Base-by-base conservation (phyloP, 768 basidiomycete genomes). In the Leucosporidium scottii region DNA sequence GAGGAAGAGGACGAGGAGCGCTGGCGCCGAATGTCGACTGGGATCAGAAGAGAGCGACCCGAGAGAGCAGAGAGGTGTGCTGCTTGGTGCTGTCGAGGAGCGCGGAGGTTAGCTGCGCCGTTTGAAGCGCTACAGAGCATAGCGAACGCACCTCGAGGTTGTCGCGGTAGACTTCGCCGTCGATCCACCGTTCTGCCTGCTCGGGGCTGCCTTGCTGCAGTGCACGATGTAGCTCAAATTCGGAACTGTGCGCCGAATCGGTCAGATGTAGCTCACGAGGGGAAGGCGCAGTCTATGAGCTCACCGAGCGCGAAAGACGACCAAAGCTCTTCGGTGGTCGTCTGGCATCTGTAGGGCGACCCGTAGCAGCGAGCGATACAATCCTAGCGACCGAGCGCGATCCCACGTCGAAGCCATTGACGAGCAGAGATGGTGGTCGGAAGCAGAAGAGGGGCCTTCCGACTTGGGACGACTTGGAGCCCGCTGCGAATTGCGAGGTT, bases 281-380 rank as follows among this genome's bases (percentile, higher is more conserved):
- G 8, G 39, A 44, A 10, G 39, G 15, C 8, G 2, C 39, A 17
- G 8, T 9, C 39, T 36, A 5, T 36, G 6, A 30, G 48, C 59
- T 30, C 1, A 64, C 69, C 69, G 36, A 7, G 62, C 50, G 2
- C 63, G 51, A 56, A 67, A 61, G 10, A 67, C 55, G 23, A 71
- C 66, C 27, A 71, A 64, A 3, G 69, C 69, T 25, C 55, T 49
- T 2, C 69, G 31, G 60, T 71, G 69, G 34, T 71, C 69, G 56
- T 71, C 69, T 9, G 69, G 69, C 69, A 71, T 71, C 7, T 21
- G 17, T 9, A 34, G 34, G 1, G 69, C 69, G 2, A 50, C 61
- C 31, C 69, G 60, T 23, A 71, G 51, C 21, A 71, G 51, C 3
- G 65, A 58, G n/a, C 69, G 65, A 51, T 71, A 71, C 39, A 71